These are phyloP conservation scores for Sodiomyces alkalinus DNA, from an alignment of 2,329 filamentous ascomycete genomes.

Conservation along the genomic window DNA sequence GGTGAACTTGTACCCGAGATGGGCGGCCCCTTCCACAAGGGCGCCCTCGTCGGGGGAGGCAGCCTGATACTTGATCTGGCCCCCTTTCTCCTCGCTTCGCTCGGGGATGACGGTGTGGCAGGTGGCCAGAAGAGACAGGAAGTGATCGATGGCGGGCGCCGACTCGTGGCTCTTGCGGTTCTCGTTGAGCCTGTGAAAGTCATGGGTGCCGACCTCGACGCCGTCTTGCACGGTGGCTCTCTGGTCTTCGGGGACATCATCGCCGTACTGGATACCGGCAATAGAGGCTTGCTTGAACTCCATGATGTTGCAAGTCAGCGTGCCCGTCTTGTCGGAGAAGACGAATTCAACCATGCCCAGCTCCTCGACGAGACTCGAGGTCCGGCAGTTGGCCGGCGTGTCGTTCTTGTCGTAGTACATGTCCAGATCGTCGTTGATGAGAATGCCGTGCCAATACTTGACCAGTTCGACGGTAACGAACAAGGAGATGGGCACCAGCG, in stretches of 20 bases:
- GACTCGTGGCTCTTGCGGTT: conserved; percentile 48
- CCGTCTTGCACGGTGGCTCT: conserved; percentile 67
- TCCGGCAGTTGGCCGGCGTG: conserved; percentile 88
- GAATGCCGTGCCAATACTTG: conserved; percentile 94
- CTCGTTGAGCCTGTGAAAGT: conserved; percentile 60
- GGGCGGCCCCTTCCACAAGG: conserved; percentile 79
- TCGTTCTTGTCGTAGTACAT: conserved; percentile 96
- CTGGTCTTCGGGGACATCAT: conserved; percentile 82
- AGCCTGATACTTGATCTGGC: conserved; percentile 90
- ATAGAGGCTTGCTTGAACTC: conserved; percentile 95
- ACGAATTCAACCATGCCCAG: conserved; percentile 97
- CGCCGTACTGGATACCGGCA: conserved; percentile 83
- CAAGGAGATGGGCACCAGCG: conserved; percentile 89
- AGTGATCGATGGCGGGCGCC: conserved; percentile 52
- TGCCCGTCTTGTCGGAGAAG: conserved; percentile 96
- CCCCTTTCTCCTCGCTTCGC: conserved; percentile 58
- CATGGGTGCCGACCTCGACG: conserved; percentile 63
- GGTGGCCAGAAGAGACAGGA: conserved; percentile 70
- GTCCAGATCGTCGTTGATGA: conserved; percentile 94
- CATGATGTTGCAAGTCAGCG: conserved; percentile 97
- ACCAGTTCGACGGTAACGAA: conserved; percentile 97
- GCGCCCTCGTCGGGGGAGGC: conserved; percentile 95
- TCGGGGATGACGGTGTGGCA: conserved; percentile 98
- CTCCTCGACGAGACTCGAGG: conserved; percentile 92
- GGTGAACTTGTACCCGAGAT: conserved; percentile 76